phyloP scores from a whole-genome alignment of 2,329 filamentous ascomycete genomes.

The Emergomyces africanus region DNA sequence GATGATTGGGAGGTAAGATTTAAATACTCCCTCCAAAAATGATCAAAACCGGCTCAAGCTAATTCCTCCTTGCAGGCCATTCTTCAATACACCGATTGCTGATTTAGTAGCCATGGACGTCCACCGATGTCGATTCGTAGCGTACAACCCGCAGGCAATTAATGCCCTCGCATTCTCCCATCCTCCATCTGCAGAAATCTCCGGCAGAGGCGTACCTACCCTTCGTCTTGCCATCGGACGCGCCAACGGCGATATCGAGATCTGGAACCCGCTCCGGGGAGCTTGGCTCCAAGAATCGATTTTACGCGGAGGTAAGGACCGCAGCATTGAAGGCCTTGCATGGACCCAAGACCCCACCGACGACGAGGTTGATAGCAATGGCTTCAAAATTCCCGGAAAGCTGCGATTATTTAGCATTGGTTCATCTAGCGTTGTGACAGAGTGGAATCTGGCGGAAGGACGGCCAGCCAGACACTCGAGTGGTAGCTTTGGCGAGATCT shows the following conservation, averaged over 20 bases:
- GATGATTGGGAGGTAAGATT: neutral
- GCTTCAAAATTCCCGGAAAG: conserved; percentile 52
- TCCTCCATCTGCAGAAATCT: conserved; percentile 37
- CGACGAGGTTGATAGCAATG: conserved; percentile 42
- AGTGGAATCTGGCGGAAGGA: conserved; percentile 82
- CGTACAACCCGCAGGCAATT: conserved; percentile 81
- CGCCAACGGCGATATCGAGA: conserved; percentile 91
- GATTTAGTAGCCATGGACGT: conserved; percentile 62
- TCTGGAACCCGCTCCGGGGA: conserved; percentile 81
- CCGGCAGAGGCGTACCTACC: conserved; percentile 40
- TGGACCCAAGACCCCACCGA: conserved; percentile 84
- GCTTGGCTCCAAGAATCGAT: conserved; percentile 83
- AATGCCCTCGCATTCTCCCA: conserved; percentile 93
- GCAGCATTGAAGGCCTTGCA: conserved; percentile 77
- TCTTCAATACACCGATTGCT: neutral
- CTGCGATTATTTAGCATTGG: conserved; percentile 92
- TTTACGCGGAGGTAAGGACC: conserved; percentile 68
- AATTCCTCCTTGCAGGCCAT: neutral
- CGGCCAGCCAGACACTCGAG: conserved; percentile 68
- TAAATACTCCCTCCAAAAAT: neutral
- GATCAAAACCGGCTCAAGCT: neutral
- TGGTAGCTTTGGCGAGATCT: conserved; percentile 90
- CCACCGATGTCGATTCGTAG: conserved; percentile 92
- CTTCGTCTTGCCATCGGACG: conserved; percentile 78
- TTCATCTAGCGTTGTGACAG: conserved; percentile 80